Percentiles rank a stretch among this genome's conserved stretches.
phyloP scores from a whole-genome alignment of 768 basidiomycete genomes.

The Boletus eberwhitei region DNA sequence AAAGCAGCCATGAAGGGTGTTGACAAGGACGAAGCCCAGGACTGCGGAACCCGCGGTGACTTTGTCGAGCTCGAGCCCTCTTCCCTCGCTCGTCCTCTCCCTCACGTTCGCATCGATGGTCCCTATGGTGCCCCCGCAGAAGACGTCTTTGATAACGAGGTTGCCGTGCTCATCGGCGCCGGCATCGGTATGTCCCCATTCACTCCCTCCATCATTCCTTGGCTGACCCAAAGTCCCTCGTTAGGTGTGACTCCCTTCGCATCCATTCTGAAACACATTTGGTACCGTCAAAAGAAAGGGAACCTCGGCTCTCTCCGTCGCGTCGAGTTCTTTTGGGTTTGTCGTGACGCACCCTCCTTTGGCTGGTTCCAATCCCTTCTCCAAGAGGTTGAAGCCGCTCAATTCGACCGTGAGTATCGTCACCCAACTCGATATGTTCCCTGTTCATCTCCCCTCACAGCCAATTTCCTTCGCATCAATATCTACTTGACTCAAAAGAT shows the following conservation, averaged over 20 bases:
- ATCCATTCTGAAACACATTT: constrained; percentile 92
- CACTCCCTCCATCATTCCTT: background rate
- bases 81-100: constrained; percentile 51
- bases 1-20: constrained; percentile 72
- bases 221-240: background rate
- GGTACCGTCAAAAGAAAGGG: constrained; percentile 85
- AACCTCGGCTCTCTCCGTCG: constrained; percentile 76
- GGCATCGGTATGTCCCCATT: constrained; percentile 69
- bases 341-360: constrained; percentile 93
- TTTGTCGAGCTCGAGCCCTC: constrained; percentile 74
- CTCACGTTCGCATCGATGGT: constrained; percentile 77
- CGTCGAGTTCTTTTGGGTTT: constrained; percentile 95
- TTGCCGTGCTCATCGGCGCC: constrained; percentile 88
- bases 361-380: constrained; percentile 94
- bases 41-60: constrained; percentile 58
- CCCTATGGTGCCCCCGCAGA: constrained; percentile 93
- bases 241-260: constrained; percentile 91
- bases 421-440: background rate
- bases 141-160: constrained; percentile 82
- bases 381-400: constrained; percentile 84
- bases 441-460: constrained; percentile 37
- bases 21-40: constrained; percentile 54
- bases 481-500: constrained; percentile 89
- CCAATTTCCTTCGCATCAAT: constrained; percentile 90
- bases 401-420: constrained; percentile 73